Base-by-base conservation (phyloP, 2,329 filamentous ascomycete genomes). In the Ciborinia camelliae region DNA sequence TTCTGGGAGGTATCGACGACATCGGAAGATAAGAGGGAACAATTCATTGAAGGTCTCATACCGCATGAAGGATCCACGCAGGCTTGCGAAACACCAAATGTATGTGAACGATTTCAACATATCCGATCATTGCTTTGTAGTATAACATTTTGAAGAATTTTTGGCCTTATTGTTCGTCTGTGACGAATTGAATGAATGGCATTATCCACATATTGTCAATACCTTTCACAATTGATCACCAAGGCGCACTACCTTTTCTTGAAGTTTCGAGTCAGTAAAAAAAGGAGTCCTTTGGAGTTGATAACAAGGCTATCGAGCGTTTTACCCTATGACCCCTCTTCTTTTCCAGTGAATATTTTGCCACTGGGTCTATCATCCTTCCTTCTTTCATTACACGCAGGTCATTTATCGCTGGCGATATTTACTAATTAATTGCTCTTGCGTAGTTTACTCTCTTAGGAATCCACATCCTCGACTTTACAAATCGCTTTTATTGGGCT, bases 51-150 rank as follows among this genome's bases (percentile, higher is more conserved):
- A 62, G 60, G 32, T 63, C 67, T 67, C 60, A 65, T 5, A 60
- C 63, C 67, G 71, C 68, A 72, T 72, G 67, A 72, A 63, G 60
- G 71, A 71, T 72, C 69, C 45, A 45, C 70, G 62, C 69, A 65
- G 65, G 69, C 68, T 54, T 65, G 63, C 68, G 73, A 74, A 74
- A 74, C 73, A 71, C 64, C 65, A 71, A 70, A 67, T 74, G 73
- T 74, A 73, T 60, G 71, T 70, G 65, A 59, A 66, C 66, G 60
- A 66, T 68, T 69, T 71, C 65, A 61, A 32, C 37, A 67, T 32
- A 43, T 39, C 26, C 20, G 55, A 65, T 18, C 41, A 28, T 26
- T 35, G 35, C 37, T 20, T 20, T 55, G 50, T 47, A 26, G n/a
- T n/a, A 26, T 51, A 30, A 32, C 28, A 32, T 26, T 15, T 43